Evolutionary conservation across 2,329 filamentous ascomycete genomes (phyloP), one percentile per base, ranked within the genome.

Genomic region (Aspergillus sp.): DNA sequence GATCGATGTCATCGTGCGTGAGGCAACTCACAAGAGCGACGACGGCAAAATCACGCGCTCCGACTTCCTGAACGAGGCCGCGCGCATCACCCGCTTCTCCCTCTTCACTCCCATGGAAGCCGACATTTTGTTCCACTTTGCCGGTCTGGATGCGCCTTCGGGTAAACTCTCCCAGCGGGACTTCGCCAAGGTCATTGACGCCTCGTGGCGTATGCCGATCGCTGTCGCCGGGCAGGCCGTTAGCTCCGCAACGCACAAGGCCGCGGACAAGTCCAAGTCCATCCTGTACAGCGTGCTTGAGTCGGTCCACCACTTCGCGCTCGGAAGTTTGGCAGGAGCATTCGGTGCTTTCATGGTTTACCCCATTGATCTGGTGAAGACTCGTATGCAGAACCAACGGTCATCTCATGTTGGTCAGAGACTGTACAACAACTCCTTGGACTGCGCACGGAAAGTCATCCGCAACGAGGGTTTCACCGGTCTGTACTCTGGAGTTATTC

Each of bases 331-430:
- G 67, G 95, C 95, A 7, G 95, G 95, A 78, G 95, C 95, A 10
- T 99, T 99, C 73, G 95, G 95, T 75, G 95, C 95, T 12, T 98
- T 99, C 76, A 97, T 99, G 92, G 95, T 99, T 56, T 99, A 99
- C 76, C 95, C 95, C 24, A 98, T 99, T 73, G 95, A 99, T 80
- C 81, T 99, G 62, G 95, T 99, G 76, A 99, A 99, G 85, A 99
- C 95, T 1, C 88, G 95, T 62, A 90, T 99, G 88, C 95, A 99
- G 79, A 99, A 99, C 81, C 95, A 99, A 82, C 87, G 95, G 66
- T 87, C 87, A 54, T 86, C 86, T 4, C 86, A 89, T 54, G 91
- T 93, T 0, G 95, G 95, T 58, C 89, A 96, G 76, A 83, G 90
- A 62, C 80, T 98, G 62, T 99, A 99, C 81, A 96, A 96, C 79